Conservation (phyloP, 208 protist genomes). For the Wallacemonas sp. region DNA sequence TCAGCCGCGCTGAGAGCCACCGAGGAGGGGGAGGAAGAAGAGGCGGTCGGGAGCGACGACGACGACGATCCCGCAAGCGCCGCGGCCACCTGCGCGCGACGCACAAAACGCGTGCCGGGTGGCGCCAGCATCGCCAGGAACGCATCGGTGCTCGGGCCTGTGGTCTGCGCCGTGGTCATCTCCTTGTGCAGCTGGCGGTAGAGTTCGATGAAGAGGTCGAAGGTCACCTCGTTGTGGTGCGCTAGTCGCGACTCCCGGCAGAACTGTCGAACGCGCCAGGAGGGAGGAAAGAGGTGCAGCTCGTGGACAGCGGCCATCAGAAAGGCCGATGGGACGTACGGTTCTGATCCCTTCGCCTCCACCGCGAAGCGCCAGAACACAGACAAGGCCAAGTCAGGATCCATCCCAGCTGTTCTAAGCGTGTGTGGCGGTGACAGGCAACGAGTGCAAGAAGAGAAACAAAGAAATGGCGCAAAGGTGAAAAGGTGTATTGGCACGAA, state of each 20-base stretch:
- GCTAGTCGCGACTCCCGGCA: slow-evolving; percentile 23
- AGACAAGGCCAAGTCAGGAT: slow-evolving; percentile 5
- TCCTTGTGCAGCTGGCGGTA: slow-evolving; percentile 40
- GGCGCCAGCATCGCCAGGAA: background rate
- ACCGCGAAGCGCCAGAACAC: slow-evolving; percentile 4
- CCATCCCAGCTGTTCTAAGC: background rate
- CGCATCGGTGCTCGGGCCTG: slow-evolving; percentile 7
- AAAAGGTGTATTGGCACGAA: too few relatives aligned
- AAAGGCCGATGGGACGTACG: slow-evolving; percentile 46
- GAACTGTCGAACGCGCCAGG: slow-evolving; percentile 20
- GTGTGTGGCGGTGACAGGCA: too few relatives aligned
- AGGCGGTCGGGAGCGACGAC: too few relatives aligned
- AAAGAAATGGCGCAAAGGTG: too few relatives aligned
- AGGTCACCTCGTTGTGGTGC: slow-evolving; percentile 28
- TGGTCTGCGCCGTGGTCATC: background rate
- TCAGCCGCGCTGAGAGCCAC: slow-evolving; percentile 27
- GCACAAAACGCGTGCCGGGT: background rate
- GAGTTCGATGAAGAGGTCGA: slow-evolving; percentile 56
- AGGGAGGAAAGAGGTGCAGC: slow-evolving; percentile 20
- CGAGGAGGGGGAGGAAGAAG: too few relatives aligned
- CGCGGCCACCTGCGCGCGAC: background rate
- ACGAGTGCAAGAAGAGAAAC: background rate
- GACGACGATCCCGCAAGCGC: slow-evolving; percentile 8
- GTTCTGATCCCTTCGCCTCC: slow-evolving; percentile 16
- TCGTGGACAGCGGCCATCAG: slow-evolving; percentile 14